Conservation (phyloP, 768 basidiomycete species). For the Phaffia australis region DNA sequence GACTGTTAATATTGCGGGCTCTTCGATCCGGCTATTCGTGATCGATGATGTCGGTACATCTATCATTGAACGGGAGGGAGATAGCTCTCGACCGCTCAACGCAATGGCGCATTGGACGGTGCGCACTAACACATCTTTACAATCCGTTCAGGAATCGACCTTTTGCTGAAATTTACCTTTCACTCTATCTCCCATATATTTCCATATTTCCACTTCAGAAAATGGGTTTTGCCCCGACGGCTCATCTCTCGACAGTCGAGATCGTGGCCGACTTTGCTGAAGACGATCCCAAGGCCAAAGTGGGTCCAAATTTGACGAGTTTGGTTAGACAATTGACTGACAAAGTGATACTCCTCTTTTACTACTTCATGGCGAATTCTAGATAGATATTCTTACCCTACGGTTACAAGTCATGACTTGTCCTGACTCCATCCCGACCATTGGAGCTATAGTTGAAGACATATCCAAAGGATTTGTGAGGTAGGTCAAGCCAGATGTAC, state of each 20-base stretch:
- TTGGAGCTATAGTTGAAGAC: slow-evolving; percentile 32
- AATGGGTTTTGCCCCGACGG: slow-evolving; percentile 31
- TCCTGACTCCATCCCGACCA: slow-evolving; percentile 36
- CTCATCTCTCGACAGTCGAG: slow-evolving; percentile 26
- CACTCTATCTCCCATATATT: neutral
- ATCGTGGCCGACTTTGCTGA: slow-evolving; percentile 20
- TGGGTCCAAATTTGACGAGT: neutral
- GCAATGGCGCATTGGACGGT: slow-evolving; percentile 42
- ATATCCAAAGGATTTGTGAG: slow-evolving; percentile 29
- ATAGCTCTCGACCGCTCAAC: slow-evolving; percentile 48
- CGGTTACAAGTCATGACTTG: slow-evolving; percentile 31
- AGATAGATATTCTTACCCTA: slow-evolving; percentile 22
- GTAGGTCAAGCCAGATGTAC: slow-evolving; percentile 15
- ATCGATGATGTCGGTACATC: slow-evolving; percentile 46
- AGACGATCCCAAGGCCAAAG: slow-evolving; percentile 27
- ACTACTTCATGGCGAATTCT: neutral
- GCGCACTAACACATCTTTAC: neutral
- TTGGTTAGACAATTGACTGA: neutral
- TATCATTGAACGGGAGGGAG: slow-evolving; percentile 9
- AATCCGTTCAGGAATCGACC: neutral
- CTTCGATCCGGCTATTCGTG: slow-evolving; percentile 47
- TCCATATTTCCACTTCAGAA: slow-evolving; percentile 12
- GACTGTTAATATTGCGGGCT: slow-evolving; percentile 45
- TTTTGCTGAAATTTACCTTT: neutral
- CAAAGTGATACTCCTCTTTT: neutral